Base-by-base conservation (phyloP, 495 filamentous ascomycete species). In the Arthonia radiata region DNA sequence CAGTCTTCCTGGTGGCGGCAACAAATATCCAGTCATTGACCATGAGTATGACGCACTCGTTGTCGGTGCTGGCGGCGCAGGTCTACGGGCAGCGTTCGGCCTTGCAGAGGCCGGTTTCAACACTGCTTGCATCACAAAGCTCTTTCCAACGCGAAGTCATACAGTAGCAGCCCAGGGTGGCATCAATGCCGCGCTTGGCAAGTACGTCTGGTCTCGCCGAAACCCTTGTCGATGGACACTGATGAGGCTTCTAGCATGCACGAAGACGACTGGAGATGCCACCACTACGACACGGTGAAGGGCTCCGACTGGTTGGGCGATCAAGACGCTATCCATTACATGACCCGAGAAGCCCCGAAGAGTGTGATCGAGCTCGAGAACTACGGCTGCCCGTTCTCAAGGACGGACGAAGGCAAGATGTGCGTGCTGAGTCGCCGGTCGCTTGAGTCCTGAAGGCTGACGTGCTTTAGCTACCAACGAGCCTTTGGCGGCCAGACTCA, bases 281-380 rank as follows among this genome's bases (percentile, higher is more conserved):
- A 94, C 58, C 93, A 93, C 83, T 94, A 93, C 60, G 83, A 94
- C 53, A 94, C 83, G 25, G 83, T 94, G 34, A 94, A 94, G 59
- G 83, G 83, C 40, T 89, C 77, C 29, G 83, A 94, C 61, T 94
- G 83, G 83, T 64, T 94, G 17, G 83, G 83, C 48, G 83, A 94
- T 54, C 83, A 94, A 56, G 83, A 94, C 53, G 83, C 83, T 27
- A 94, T 94, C 45, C 83, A 94, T 53, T 94, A 94, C 57, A 94
- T 94, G 83, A 92, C 83, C 34, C 64, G 81, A 34, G 86, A 93
- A 52, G 83, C 83, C 13, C 81, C 83, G 14, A 66, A 69, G 28
- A 79, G 71, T 40, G 80, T 94, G 31, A 75, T 86, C 45, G 83
- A 94, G 56, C 56, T 94, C 31, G 83, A 94, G 52, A 81, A 90